Evolutionary conservation across 345 rosid species (phyloP).

Genomic region (Euphorbia lathyris): DNA sequence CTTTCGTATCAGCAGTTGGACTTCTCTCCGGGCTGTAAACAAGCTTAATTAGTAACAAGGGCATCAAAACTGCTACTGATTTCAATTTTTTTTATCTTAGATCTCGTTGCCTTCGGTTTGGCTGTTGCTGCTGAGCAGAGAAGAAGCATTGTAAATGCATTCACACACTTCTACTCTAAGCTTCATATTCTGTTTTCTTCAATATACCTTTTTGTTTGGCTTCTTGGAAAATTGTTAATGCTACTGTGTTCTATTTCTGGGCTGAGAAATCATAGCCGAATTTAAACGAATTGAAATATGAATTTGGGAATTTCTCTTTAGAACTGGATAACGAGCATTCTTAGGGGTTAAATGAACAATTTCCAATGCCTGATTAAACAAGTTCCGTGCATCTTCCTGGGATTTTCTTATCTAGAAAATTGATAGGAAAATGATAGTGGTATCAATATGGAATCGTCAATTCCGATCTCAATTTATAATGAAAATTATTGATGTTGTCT

Average conservation of each 20-base stretch:
- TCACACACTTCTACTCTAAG: no score
- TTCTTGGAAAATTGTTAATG: background rate
- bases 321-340: background rate
- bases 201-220: constrained; percentile 14
- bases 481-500: background rate
- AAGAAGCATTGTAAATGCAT: constrained; percentile 88
- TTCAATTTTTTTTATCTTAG: constrained; percentile 49
- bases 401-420: no score
- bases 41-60: constrained; percentile 37
- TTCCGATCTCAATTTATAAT: background rate
- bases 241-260: no score
- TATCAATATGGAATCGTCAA: background rate
- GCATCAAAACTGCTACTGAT: constrained; percentile 76
- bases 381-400: no score
- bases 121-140: constrained; percentile 97
- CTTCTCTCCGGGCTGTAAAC: no score
- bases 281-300: background rate
- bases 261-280: no score
- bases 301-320: background rate
- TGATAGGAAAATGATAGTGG: background rate
- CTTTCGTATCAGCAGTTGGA: no score
- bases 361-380: no score
- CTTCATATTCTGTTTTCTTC: no score
- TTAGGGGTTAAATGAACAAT: no score
- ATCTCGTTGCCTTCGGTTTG: constrained; percentile 88